Evolutionary conservation across 495 filamentous ascomycete genomes (phyloP).

Genomic region (Hamigera avellanea): DNA sequence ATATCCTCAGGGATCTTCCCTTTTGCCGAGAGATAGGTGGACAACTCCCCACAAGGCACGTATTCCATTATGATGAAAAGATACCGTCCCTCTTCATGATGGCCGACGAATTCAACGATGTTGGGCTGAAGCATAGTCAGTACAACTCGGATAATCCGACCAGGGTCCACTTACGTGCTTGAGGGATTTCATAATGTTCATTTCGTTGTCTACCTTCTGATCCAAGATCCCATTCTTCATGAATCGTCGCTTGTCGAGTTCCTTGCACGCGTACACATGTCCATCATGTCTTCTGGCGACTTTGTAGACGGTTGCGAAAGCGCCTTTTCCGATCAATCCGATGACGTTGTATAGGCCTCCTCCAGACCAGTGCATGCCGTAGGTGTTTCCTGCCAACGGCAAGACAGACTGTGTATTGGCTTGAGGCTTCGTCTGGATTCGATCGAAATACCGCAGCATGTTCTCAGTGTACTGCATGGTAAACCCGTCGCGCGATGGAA

Average conservation of each 20-base stretch:
- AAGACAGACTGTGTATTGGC: constrained; percentile 14
- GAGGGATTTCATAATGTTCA: constrained; percentile 80
- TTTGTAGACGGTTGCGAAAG: constrained; percentile 87
- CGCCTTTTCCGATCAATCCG: constrained; percentile 74
- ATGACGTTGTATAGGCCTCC: constrained; percentile 72
- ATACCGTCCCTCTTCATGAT: constrained; percentile 62
- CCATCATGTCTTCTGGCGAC: constrained; percentile 71
- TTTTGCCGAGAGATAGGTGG: constrained; percentile 48
- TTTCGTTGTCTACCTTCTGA: constrained; percentile 84
- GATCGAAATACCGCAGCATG: constrained; percentile 40
- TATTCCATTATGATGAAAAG: constrained; percentile 97
- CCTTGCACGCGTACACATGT: constrained; percentile 73
- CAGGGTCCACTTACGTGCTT: constrained; percentile 53
- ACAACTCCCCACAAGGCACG: constrained; percentile 77
- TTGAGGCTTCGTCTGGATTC: constrained; percentile 15
- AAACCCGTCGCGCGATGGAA: constrained; percentile 57
- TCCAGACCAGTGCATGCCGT: constrained; percentile 68
- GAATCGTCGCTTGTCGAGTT: constrained; percentile 79
- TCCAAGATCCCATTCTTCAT: constrained; percentile 79
- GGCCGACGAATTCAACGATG: constrained; percentile 81
- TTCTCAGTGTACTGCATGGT: constrained; percentile 48
- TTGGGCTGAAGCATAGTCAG: constrained; percentile 47
- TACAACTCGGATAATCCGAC: background rate
- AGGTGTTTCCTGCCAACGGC: constrained; percentile 26
- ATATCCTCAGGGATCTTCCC: constrained; percentile 54